phyloP scores from a whole-genome alignment of 345 rosid species.

The Pugionium cornutum region DNA sequence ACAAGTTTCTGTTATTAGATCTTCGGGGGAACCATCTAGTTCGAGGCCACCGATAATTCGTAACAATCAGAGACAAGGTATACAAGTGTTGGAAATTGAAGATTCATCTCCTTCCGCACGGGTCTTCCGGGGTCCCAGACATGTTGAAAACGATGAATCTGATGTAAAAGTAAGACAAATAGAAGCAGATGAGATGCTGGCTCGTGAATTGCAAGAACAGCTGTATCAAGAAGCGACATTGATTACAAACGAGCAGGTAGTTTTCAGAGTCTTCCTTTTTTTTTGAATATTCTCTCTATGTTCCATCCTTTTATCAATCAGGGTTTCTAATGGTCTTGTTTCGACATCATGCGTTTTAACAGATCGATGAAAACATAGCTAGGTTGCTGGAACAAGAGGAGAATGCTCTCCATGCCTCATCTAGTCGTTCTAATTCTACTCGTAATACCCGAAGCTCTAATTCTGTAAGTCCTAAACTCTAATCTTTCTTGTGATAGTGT shows the following conservation, averaged over 20 bases:
- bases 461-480: slow-evolving; percentile 46
- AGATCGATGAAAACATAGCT: slow-evolving; percentile 67
- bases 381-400: slow-evolving; percentile 70
- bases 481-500: background rate
- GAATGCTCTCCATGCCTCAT: slow-evolving; percentile 39
- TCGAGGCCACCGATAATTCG: slow-evolving; percentile 55
- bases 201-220: slow-evolving; percentile 90
- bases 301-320: slow-evolving; percentile 7
- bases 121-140: slow-evolving; percentile 30
- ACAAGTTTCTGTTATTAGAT: slow-evolving; percentile 51
- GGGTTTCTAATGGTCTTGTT: slow-evolving; percentile 18
- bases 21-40: slow-evolving; percentile 60
- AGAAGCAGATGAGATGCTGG: slow-evolving; percentile 88
- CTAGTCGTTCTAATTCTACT: slow-evolving; percentile 32
- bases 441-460: slow-evolving; percentile 34
- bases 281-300: slow-evolving; percentile 3
- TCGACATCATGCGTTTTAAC: slow-evolving; percentile 30
- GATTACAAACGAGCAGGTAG: slow-evolving; percentile 52
- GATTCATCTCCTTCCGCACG: slow-evolving; percentile 50
- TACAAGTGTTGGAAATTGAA: slow-evolving; percentile 50
- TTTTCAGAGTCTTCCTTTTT: slow-evolving; percentile 11
- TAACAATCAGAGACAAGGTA: slow-evolving; percentile 35
- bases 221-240: slow-evolving; percentile 59
- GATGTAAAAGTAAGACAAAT: slow-evolving; percentile 71
- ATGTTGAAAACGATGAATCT: slow-evolving; percentile 43